Evolutionary conservation across 257 asterid genomes (phyloP), one percentile per base, ranked within the genome.

Genomic region (Solanum acaule): DNA sequence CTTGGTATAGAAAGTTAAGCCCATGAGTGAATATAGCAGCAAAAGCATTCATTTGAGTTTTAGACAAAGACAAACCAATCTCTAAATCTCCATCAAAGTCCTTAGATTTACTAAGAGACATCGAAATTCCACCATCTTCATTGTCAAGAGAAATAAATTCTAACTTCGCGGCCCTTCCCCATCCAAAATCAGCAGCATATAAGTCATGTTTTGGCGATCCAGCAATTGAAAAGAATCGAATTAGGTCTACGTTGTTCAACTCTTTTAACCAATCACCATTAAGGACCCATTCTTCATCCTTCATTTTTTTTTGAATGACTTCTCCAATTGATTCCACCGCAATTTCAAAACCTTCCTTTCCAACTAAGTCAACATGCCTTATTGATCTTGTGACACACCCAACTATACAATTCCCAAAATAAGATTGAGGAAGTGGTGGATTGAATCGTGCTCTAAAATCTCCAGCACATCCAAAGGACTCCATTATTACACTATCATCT

Each of bases 331-430:
- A 7, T 37, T 37, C 40, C 40, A 37, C 40, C 10, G 40, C 40
- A 37, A 37, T 37, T 37, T 7, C 10, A 37, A 37, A 37, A 0
- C 40, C 40, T 37, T 2, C 40, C 40, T 37, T 37, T 37, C 40
- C 40, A 37, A 37, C 40, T 37, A 37, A 37, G 40, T 37, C 10
- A 8, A 38, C 42, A 38, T 8, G 42, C 10, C 42, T 38, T 38
- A 0, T 63, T 37, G 87, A 89, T 20, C 40, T 91, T 10, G 33
- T 84, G 3, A 89, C 83, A 46, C 18, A 13, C 18, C 7, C 56
- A 13, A 46, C 20, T 31, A 93, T 22, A 81, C 95, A 92, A 72
- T 93, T 93, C 23, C 96, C 94, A 12, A 93, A 92, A 88, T 92
- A 92, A 46, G 81, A 68, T 52, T 16, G 61, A 56, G 96, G 95